Percentiles rank a stretch among this genome's conserved stretches.
Evolutionary conservation across 805 yeast species (phyloP).

Genomic region (Cephaloascus fragrans): DNA sequence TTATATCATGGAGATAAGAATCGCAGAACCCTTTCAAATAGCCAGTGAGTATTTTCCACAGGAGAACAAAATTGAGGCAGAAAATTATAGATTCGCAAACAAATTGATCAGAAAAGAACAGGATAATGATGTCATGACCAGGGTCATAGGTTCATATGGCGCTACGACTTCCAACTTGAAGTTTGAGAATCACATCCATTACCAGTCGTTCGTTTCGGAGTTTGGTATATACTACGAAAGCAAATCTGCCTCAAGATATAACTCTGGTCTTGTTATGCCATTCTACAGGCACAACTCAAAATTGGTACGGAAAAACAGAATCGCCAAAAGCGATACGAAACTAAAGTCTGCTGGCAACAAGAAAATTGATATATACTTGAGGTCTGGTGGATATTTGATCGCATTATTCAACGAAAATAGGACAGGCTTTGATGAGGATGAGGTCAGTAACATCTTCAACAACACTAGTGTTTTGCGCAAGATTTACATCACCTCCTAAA

Average conservation of each 20-base stretch:
- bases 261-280: conserved; percentile 44
- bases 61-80: conserved; percentile 33
- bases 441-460: conserved; percentile 34
- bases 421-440: conserved; percentile 19
- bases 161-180: conserved; percentile 8
- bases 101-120: conserved; percentile 21
- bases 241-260: conserved; percentile 21
- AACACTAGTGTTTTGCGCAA: conserved; percentile 38
- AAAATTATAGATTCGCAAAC: conserved; percentile 26
- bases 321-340: background rate
- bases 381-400: conserved; percentile 44
- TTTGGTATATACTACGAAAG: conserved; percentile 38
- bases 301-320: conserved; percentile 25
- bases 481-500: conserved; percentile 21
- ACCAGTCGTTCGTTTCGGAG: conserved; percentile 37
- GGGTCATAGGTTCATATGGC: conserved; percentile 36
- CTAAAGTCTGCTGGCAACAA: conserved; percentile 4
- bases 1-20: conserved; percentile 40
- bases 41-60: conserved; percentile 32
- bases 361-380: conserved; percentile 31
- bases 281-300: conserved; percentile 34
- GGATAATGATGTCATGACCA: conserved; percentile 29
- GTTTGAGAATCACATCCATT: conserved; percentile 29
- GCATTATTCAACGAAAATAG: conserved; percentile 29
- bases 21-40: conserved; percentile 35